Base-by-base conservation (phyloP, 2,329 filamentous ascomycete species). In the Sporothrix schenckii region DNA sequence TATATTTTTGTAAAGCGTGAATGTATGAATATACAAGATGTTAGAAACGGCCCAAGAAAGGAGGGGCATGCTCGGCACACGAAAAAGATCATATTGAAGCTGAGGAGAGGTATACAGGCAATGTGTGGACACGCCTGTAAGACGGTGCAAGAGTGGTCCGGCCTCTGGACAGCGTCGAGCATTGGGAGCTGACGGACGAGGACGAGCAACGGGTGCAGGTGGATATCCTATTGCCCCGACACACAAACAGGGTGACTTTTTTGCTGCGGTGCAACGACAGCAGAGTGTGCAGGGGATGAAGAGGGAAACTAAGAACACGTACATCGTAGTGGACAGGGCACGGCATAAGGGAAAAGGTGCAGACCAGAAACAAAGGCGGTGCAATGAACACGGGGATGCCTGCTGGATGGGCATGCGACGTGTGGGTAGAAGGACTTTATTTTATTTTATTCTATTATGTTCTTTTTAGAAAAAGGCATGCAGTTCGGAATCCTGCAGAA, bases 261-360 rank as follows among this genome's bases (percentile, higher is more conserved):
- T 58, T 41, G 30, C 39, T 63, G 58, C 21, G 47, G 58, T 47
- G 58, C 41, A 63, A 63, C 58, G 41, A 63, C 58, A 54, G 14
- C 24, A 63, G 41, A 7, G 3, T 34, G 34, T 34, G 41, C n/a
- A 19, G 19, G 30, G 27, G 30, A n/a, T 34, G 60, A 44, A 24
- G 47, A 49, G 60, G 39, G 41, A 19, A 11, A 44, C 11, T 16
- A 30, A 24, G 54, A 56, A 19, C 34, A 9, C 19, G 16, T n/a
- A n/a, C n/a, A n/a, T n/a, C n/a, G n/a, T 5, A 16, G 41, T 16
- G 41, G 10, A 44, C 41, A 44, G 41, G 11, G 41, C 11, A 44
- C 41, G 41, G 44, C 24, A 14, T n/a, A 47, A 5, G 52, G 14
- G 11, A 44, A 7, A 39, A 13, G 34, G 39, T 4, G 13, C 16